Percentiles rank a stretch among this genome's conserved stretches.
Evolutionary conservation across 1,284 basidiomycete genomes (phyloP).

Genomic region (Phylloporus sp.): DNA sequence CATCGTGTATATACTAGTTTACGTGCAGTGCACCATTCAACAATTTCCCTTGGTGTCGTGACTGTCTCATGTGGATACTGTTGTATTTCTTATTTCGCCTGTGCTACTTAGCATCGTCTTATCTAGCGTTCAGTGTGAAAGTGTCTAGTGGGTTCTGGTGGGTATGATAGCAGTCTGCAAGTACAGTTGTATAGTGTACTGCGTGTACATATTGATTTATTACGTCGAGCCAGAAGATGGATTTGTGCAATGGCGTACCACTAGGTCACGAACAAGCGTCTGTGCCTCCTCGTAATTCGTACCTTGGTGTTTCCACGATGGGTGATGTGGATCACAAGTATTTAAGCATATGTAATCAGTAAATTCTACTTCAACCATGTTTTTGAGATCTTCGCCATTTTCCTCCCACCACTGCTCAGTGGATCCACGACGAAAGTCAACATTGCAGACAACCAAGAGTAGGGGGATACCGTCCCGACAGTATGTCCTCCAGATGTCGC

Average conservation of each 20-base stretch:
- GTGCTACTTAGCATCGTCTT: no score
- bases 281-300: constrained; percentile 30
- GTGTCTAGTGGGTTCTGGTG: no score
- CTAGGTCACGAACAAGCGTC: constrained; percentile 23
- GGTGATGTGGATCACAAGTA: constrained; percentile 24
- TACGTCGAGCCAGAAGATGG: constrained; percentile 5
- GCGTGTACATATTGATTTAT: no score
- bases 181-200: no score
- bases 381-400: constrained; percentile 28
- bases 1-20: no score
- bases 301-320: constrained; percentile 33
- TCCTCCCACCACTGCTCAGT: constrained; percentile 40
- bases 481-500: constrained; percentile 28
- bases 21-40: no score
- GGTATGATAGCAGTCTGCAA: no score
- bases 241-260: constrained; percentile 26
- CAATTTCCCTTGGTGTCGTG: no score
- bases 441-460: constrained; percentile 32
- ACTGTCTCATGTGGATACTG: no score
- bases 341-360: constrained; percentile 35
- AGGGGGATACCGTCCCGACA: constrained; percentile 30
- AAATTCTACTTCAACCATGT: constrained; percentile 23
- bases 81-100: no score
- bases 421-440: constrained; percentile 33
- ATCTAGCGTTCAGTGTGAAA: no score